Percentiles rank a stretch among this genome's conserved stretches.
Conservation (phyloP, 768 basidiomycete species). For the Mycena polygramma region DNA sequence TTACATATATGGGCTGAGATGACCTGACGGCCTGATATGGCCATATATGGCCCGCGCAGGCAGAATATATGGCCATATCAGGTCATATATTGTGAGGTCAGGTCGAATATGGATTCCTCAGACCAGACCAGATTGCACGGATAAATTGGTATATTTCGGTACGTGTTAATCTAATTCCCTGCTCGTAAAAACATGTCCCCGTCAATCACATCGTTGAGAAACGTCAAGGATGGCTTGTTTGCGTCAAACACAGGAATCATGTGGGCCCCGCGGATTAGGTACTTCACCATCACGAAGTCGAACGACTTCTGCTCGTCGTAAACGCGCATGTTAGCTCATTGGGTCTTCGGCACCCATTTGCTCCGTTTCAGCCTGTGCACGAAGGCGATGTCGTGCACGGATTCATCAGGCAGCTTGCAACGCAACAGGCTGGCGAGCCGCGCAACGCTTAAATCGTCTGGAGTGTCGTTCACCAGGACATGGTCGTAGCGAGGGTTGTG, state of each 20-base stretch:
- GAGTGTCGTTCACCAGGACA: neutral
- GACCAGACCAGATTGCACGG: too few species aligned
- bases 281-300: neutral
- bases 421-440: neutral
- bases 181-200: slow-evolving; percentile 15
- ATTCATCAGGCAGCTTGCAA: neutral
- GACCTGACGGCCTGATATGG: too few species aligned
- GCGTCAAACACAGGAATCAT: slow-evolving; percentile 10
- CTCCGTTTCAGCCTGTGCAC: slow-evolving; percentile 3
- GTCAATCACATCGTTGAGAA: slow-evolving; percentile 11
- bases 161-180: slow-evolving; percentile 4
- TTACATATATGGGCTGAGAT: too few species aligned
- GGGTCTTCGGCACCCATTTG: slow-evolving; percentile 15
- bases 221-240: slow-evolving; percentile 9
- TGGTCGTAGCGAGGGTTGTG: neutral
- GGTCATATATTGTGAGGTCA: too few species aligned
- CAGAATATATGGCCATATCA: too few species aligned
- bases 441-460: neutral
- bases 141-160: too few species aligned
- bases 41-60: too few species aligned
- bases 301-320: slow-evolving; percentile 4
- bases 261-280: neutral
- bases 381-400: neutral
- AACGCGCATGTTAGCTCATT: neutral
- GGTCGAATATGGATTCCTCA: too few species aligned